Base-by-base conservation (phyloP, 2,329 filamentous ascomycete genomes). In the Lecanosticta acicola region DNA sequence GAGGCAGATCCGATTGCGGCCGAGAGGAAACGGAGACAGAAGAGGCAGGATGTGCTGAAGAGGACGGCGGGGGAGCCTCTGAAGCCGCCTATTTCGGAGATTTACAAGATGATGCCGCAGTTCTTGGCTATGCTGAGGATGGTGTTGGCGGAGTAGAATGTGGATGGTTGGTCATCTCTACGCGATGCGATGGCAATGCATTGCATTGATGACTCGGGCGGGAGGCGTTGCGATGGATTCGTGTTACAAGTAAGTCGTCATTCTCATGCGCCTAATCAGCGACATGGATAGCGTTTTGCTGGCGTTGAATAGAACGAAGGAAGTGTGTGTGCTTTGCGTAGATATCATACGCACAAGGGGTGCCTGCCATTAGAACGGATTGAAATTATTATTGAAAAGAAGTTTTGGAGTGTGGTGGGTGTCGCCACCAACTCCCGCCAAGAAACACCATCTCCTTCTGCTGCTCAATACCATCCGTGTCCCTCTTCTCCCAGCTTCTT, bases 1-100 rank as follows among this genome's bases (percentile, higher is more conserved):
- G 83, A 84, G 45, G 78, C 74, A n/a, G 90, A 97, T 61, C 89
- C 91, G 1, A 94, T 98, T 54, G 82, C 83, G 51, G 86, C 87
- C 4, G 93, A 97, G 72, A 75, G 91, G 49, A 85, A 83, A 60
- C 77, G 87, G 49, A 77, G 91, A 53, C 77, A 80, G 7, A 86
- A 83, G 71, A 81, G 78, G 57, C 86, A 90, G 62, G 90, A 95
- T 62, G 79, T 85, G 49, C 74, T 98, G 40, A 62, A 62, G 53
- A 49, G 65, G 35, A 62, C 50, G 20, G 63, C 64, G 18, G 65
- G 65, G 8, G 65, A 68, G 59, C 65, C 65, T 18, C 35, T 61
- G 37, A 68, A 68, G 58, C 65, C 65, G 13, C 46, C 43, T 20
- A 58, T 68, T 11, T 43, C 42, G 13, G 65, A 67, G 58, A 48